phyloP scores from a whole-genome alignment of 495 filamentous ascomycete genomes.

The Penicillium robsamsonii region DNA sequence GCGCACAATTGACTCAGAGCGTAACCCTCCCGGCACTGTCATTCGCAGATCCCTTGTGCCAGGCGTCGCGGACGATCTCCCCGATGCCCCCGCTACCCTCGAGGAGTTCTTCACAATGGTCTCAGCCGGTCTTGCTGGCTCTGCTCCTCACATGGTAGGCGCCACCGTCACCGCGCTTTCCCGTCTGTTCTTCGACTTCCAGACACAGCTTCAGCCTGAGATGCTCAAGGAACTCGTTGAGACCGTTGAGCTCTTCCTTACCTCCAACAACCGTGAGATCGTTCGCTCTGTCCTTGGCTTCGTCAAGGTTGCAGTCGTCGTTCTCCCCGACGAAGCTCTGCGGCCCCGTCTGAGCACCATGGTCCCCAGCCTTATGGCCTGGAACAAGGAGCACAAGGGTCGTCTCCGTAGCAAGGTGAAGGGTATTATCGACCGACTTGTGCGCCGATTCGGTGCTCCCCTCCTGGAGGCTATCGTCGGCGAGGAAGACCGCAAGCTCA shows the following conservation, averaged over 20 bases:
- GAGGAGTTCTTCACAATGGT: constrained; percentile 99
- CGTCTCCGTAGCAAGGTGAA: constrained; percentile 95
- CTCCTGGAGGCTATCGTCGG: constrained; percentile 67
- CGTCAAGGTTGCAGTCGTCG: constrained; percentile 90
- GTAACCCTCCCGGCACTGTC: constrained; percentile 59
- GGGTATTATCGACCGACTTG: constrained; percentile 91
- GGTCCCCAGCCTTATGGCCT: constrained; percentile 86
- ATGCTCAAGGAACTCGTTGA: constrained; percentile 77
- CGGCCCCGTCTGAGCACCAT: constrained; percentile 67
- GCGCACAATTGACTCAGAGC: constrained; percentile 60
- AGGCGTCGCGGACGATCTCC: constrained; percentile 76
- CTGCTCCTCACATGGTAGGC: constrained; percentile 90
- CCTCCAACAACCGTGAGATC: constrained; percentile 92
- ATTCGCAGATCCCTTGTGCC: constrained; percentile 83
- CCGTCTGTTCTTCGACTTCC: constrained; percentile 87
- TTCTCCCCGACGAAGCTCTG: constrained; percentile 73
- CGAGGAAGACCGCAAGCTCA: constrained; percentile 82
- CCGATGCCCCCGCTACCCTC: constrained; percentile 70
- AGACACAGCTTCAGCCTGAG: constrained; percentile 51
- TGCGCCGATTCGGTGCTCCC: constrained; percentile 83
- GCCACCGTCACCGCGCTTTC: constrained; percentile 91
- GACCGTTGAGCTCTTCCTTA: constrained; percentile 91
- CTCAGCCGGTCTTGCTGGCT: constrained; percentile 87
- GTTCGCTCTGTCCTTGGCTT: constrained; percentile 91
- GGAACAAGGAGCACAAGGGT: constrained; percentile 96